A percentile compares a stretch with the other conserved stretches of the same genome.
Conservation (phyloP, 495 filamentous ascomycete species). For the Lasiosphaeria hispida region DNA sequence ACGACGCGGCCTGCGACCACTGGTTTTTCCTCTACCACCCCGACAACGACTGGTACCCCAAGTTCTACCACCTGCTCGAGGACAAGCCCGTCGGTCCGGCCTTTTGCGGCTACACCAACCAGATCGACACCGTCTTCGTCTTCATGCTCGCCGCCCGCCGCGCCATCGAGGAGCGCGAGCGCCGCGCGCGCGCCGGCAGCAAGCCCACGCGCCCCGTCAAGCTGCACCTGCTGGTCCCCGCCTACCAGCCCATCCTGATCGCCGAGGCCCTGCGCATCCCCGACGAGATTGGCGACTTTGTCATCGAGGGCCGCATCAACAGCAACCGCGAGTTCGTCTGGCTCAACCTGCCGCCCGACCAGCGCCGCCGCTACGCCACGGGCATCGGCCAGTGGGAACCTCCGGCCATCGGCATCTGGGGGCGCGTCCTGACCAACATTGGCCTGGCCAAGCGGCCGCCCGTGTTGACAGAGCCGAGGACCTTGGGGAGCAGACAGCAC, state of each 20-base stretch:
- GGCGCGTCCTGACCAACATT: no score
- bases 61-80: constrained; percentile 24
- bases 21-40: constrained; percentile 26
- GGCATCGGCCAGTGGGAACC: constrained; percentile 23
- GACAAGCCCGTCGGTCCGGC: constrained; percentile 18
- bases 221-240: constrained; percentile 23
- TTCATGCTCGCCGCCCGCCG: constrained; percentile 24
- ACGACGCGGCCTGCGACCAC: constrained; percentile 14
- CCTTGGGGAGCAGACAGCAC: no score
- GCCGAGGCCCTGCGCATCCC: constrained; percentile 22
- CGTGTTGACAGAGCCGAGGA: no score
- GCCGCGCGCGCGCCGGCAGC: background rate
- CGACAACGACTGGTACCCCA: constrained; percentile 26
- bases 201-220: constrained; percentile 9
- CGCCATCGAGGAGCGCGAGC: constrained; percentile 3
- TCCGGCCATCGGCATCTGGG: no score
- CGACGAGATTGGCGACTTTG: constrained; percentile 24
- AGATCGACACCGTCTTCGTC: constrained; percentile 25
- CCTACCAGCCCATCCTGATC: constrained; percentile 23
- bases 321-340: constrained; percentile 23
- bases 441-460: no score
- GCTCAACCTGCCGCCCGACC: constrained; percentile 23
- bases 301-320: constrained; percentile 23
- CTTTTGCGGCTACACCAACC: constrained; percentile 27
- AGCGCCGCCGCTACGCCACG: constrained; percentile 12